phyloP scores from a whole-genome alignment of 2,329 filamentous ascomycete genomes.

The Stagonosporopsis cucurbitacearum region DNA sequence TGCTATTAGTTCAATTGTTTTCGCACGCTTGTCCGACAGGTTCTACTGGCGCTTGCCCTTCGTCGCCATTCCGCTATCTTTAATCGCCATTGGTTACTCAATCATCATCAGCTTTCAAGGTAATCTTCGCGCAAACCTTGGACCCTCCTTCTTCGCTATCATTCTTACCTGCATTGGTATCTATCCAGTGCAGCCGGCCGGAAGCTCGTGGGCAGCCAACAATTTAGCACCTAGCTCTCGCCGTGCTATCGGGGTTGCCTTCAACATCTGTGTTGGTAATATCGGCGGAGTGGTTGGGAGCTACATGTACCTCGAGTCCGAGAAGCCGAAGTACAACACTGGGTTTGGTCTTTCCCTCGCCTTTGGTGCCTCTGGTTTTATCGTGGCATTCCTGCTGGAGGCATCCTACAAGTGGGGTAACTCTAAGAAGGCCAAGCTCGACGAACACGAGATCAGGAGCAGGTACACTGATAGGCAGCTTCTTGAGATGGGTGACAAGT shows the following conservation, averaged over 20 bases:
- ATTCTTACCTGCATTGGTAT: constrained; percentile 53
- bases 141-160: constrained; percentile 54
- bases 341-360: constrained; percentile 47
- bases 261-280: constrained; percentile 40
- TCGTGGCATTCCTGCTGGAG: constrained; percentile 35
- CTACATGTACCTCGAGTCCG: constrained; percentile 46
- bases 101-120: constrained; percentile 51
- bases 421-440: constrained; percentile 42
- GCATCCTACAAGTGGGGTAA: constrained; percentile 46
- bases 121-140: constrained; percentile 51
- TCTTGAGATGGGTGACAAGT: constrained; percentile 49
- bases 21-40: constrained; percentile 32
- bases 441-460: constrained; percentile 45
- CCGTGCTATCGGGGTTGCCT: constrained; percentile 41
- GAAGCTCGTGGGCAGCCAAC: constrained; percentile 40
- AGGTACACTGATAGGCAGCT: constrained; percentile 49
- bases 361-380: constrained; percentile 33
- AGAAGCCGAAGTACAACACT: constrained; percentile 47
- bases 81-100: constrained; percentile 38
- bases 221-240: constrained; percentile 40
- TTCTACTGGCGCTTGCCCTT: constrained; percentile 38
- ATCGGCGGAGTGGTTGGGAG: constrained; percentile 42
- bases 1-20: constrained; percentile 32
- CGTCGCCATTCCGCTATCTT: constrained; percentile 41
- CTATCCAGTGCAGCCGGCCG: constrained; percentile 42